Conservation (phyloP, 2,329 filamentous ascomycete genomes). For the Sporothrix protearum region DNA sequence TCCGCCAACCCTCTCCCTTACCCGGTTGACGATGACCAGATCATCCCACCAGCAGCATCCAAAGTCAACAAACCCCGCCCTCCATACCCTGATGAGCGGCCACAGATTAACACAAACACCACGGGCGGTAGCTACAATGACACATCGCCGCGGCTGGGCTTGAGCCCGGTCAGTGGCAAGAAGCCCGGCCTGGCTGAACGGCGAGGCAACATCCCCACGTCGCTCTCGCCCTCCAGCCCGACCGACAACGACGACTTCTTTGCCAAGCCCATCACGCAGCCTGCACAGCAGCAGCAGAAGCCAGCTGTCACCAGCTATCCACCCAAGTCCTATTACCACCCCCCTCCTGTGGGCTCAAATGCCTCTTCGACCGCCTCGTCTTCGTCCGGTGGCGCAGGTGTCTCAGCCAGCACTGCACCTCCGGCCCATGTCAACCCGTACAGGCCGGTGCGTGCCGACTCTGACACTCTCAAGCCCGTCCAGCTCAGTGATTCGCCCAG, state of each 20-base stretch:
- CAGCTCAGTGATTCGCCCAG: conserved; percentile 33
- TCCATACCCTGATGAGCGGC: conserved; percentile 45
- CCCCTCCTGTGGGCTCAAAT: conserved; percentile 43
- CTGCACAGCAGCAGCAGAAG: conserved; percentile 33
- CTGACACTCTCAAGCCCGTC: conserved; percentile 38
- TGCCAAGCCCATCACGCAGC: conserved; percentile 57
- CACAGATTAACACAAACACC: conserved; percentile 35
- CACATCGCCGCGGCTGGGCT: conserved; percentile 52
- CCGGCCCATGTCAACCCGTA: conserved; percentile 13
- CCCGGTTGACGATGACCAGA: conserved; percentile 64
- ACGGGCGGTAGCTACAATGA: conserved; percentile 47
- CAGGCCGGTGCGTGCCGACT: conserved; percentile 12
- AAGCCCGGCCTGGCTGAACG: conserved; percentile 71
- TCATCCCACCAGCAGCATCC: conserved; percentile 40
- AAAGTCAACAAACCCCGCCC: conserved; percentile 34
- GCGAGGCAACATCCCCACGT: conserved; percentile 75
- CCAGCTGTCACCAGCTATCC: conserved; percentile 48
- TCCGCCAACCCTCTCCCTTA: conserved; percentile 67
- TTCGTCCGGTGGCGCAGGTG: background rate
- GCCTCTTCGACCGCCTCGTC: conserved; percentile 25
- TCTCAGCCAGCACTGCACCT: background rate
- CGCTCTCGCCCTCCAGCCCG: conserved; percentile 75
- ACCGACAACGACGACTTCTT: conserved; percentile 76
- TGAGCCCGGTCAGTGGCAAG: conserved; percentile 50
- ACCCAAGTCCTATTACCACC: conserved; percentile 59